A percentile compares a stretch with the other conserved stretches of the same genome.
Evolutionary conservation across 352 stramenopile species (phyloP).

Genomic region (Globisporangium acanthophoron): DNA sequence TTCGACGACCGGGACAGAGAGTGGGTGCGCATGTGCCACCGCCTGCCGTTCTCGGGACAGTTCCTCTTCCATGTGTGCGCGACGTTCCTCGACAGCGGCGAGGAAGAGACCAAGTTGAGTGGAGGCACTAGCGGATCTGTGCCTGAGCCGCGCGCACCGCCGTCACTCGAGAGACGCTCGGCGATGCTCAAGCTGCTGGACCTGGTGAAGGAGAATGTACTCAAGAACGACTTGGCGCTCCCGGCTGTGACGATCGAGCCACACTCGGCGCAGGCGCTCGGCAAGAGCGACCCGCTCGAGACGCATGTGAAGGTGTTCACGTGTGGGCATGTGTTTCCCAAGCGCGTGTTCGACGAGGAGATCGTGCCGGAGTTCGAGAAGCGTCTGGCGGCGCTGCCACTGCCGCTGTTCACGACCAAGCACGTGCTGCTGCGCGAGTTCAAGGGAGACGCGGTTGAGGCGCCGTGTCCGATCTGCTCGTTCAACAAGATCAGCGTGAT

Average conservation of each 20-base stretch:
- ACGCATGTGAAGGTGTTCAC: slow-evolving; percentile 85
- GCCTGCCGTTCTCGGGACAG: slow-evolving; percentile 66
- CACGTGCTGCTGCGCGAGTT: slow-evolving; percentile 66
- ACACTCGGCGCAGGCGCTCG: slow-evolving; percentile 59
- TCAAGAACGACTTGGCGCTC: slow-evolving; percentile 63
- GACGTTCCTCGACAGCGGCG: slow-evolving; percentile 41
- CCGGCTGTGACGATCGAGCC: slow-evolving; percentile 44
- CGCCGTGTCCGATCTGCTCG: slow-evolving; percentile 73
- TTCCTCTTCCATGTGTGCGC: slow-evolving; percentile 78
- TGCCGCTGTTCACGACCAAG: slow-evolving; percentile 59
- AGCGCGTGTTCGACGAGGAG: slow-evolving; percentile 84
- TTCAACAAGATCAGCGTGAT: slow-evolving; percentile 76
- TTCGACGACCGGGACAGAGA: slow-evolving; percentile 78
- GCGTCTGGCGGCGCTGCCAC: slow-evolving; percentile 57
- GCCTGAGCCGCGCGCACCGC: neutral
- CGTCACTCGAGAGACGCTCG: slow-evolving; percentile 1
- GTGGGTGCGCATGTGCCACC: slow-evolving; percentile 72
- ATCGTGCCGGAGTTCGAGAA: slow-evolving; percentile 79
- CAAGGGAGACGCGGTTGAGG: slow-evolving; percentile 47
- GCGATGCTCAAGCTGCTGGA: slow-evolving; percentile 40
- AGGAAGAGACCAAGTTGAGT: neutral
- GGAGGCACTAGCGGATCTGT: neutral
- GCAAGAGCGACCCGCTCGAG: slow-evolving; percentile 80
- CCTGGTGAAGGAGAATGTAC: slow-evolving; percentile 70
- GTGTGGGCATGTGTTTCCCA: slow-evolving; percentile 78